Conservation (phyloP, 2,329 filamentous ascomycete genomes). For the Nectriaceae sp. region DNA sequence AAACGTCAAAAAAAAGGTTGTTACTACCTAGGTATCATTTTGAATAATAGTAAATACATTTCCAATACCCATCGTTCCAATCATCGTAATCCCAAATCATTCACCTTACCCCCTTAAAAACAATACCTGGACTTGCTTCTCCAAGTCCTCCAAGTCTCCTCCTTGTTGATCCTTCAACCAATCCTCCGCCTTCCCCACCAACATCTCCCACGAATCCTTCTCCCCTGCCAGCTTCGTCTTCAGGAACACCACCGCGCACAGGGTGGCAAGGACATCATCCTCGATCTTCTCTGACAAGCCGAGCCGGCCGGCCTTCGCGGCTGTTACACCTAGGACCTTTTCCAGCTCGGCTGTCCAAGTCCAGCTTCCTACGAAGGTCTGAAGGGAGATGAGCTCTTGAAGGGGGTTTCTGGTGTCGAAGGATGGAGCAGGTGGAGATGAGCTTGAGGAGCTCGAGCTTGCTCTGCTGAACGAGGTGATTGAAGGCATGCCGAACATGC, state of each 20-base stretch:
- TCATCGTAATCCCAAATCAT: no score
- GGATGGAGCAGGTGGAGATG: not conserved
- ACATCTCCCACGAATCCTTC: slow-evolving; percentile 63
- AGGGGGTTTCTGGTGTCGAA: slow-evolving; percentile 14
- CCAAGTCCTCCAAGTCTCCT: slow-evolving; percentile 13
- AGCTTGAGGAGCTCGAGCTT: not conserved
- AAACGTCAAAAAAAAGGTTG: no score
- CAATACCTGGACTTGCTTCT: slow-evolving; percentile 3
- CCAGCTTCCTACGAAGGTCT: slow-evolving; percentile 42
- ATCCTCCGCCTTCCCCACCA: slow-evolving; percentile 58
- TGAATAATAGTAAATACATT: no score
- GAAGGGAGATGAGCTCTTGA: slow-evolving; percentile 50
- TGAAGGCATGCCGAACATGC: no score
- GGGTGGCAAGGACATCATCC: slow-evolving; percentile 28
- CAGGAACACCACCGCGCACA: slow-evolving; percentile 39
- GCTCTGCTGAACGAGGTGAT: no score
- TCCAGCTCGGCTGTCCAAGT: slow-evolving; percentile 31
- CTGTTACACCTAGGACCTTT: slow-evolving; percentile 23
- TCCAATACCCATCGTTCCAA: no score
- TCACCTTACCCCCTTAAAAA: no score
- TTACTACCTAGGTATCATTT: no score
- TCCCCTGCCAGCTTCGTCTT: slow-evolving; percentile 44
- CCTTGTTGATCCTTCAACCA: slow-evolving; percentile 44
- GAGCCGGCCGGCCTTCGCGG: slow-evolving; percentile 7
- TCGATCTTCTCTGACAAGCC: slow-evolving; percentile 5